phyloP scores from a whole-genome alignment of 2,329 filamentous ascomycete genomes.

The Drechslera avenae region DNA sequence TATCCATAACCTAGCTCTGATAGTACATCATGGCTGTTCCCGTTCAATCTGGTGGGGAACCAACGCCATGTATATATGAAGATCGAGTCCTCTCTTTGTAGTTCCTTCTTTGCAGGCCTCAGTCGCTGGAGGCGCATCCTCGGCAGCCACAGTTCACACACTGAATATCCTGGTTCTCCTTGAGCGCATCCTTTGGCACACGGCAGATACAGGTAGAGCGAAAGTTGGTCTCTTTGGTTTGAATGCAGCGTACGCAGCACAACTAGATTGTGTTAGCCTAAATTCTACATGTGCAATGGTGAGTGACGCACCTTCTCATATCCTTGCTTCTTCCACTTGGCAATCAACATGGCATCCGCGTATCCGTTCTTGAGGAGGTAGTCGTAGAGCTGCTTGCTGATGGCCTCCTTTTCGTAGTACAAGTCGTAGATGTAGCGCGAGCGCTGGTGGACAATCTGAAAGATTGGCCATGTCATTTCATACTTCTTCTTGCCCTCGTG shows the following conservation, averaged over 20 bases:
- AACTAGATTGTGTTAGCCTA: constrained; percentile 59
- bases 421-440: constrained; percentile 94
- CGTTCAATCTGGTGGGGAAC: not conserved
- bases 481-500: constrained; percentile 81
- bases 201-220: constrained; percentile 96
- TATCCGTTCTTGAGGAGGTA: constrained; percentile 97
- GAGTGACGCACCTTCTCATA: constrained; percentile 81
- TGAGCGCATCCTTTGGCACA: constrained; percentile 85
- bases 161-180: constrained; percentile 87
- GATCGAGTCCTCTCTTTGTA: not conserved
- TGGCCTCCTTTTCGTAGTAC: constrained; percentile 97
- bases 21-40: not conserved
- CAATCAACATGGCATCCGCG: constrained; percentile 92
- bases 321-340: constrained; percentile 99
- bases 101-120: constrained; percentile 18
- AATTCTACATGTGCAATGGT: not conserved
- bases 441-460: constrained; percentile 94
- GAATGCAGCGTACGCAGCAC: constrained; percentile 93
- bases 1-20: not conserved
- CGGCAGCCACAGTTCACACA: constrained; percentile 95
- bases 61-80: not conserved
- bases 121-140: constrained; percentile 88
- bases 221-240: constrained; percentile 99
- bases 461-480: constrained; percentile 94
- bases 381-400: constrained; percentile 89